Percentiles rank a stretch among this genome's conserved stretches.
Conservation (phyloP, 2,329 filamentous ascomycete genomes). For the Celoporthe dispersa region DNA sequence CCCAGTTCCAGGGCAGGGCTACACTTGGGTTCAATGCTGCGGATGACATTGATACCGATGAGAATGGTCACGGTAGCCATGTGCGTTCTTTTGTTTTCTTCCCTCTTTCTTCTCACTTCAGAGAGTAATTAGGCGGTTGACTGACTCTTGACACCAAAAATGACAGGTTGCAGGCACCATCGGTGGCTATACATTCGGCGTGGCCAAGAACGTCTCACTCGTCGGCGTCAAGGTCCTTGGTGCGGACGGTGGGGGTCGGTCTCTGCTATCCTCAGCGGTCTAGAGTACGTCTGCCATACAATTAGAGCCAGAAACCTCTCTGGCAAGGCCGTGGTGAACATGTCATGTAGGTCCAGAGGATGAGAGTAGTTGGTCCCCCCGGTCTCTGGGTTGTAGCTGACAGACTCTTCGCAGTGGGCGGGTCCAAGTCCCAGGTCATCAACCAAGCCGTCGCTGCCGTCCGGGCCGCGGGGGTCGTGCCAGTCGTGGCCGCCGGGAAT, state of each 20-base stretch:
- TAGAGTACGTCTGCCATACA: conserved; percentile 60
- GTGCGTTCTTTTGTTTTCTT: conserved; percentile 32
- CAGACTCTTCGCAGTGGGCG: conserved; percentile 46
- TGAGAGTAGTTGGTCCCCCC: too few species aligned
- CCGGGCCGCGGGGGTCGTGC: conserved; percentile 55
- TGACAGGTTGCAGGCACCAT: conserved; percentile 58
- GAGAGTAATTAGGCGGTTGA: background rate
- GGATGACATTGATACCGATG: conserved; percentile 53
- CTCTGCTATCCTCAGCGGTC: conserved; percentile 60
- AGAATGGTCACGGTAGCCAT: conserved; percentile 68
- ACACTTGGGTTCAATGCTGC: conserved; percentile 57
- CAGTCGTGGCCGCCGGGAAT: conserved; percentile 66
- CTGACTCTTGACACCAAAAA: background rate
- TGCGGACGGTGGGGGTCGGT: conserved; percentile 52
- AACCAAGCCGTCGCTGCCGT: conserved; percentile 60
- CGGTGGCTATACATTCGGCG: conserved; percentile 63
- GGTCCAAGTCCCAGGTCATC: conserved; percentile 51
- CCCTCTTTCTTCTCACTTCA: too few species aligned
- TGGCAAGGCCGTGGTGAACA: conserved; percentile 66
- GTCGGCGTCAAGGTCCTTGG: conserved; percentile 67
- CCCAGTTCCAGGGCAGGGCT: conserved; percentile 61
- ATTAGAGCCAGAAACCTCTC: conserved; percentile 44
- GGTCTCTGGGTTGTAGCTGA: background rate
- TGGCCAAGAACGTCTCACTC: conserved; percentile 61
- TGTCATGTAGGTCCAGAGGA: conserved; percentile 48